phyloP scores from a whole-genome alignment of 805 yeast genomes.

The Limtongozyma cylindracea region DNA sequence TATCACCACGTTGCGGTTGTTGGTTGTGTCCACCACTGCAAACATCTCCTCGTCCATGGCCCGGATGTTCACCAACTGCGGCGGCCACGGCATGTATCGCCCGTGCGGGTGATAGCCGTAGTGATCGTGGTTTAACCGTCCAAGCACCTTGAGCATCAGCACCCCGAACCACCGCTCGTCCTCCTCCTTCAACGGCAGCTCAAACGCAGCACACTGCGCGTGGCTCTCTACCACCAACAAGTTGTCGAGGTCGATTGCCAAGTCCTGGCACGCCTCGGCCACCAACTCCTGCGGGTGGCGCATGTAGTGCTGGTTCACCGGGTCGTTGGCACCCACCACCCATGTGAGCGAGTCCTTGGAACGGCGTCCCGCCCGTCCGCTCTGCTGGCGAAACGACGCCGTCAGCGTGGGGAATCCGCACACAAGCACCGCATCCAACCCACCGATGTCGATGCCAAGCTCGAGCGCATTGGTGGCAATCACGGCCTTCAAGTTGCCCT shows the following conservation, averaged over 20 bases:
- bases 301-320: constrained; percentile 15
- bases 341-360: no score
- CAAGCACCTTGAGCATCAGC: no score
- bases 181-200: constrained; percentile 31
- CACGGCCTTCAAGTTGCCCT: constrained; percentile 63
- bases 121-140: no score
- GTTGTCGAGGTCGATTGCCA: no score
- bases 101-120: constrained; percentile 11
- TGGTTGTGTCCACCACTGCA: constrained; percentile 80
- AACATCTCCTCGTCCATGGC: constrained; percentile 62
- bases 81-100: constrained; percentile 60
- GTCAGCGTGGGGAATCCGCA: constrained; percentile 84
- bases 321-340: constrained; percentile 35
- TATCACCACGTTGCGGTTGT: constrained; percentile 47
- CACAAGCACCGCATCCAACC: constrained; percentile 71
- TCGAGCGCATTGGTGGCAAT: constrained; percentile 91
- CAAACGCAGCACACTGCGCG: constrained; percentile 87
- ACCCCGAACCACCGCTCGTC: constrained; percentile 36
- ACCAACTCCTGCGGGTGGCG: no score
- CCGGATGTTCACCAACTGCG: constrained; percentile 49
- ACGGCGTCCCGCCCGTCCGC: constrained; percentile 93
- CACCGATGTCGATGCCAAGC: constrained; percentile 87
- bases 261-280: no score
- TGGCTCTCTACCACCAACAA: constrained; percentile 46
- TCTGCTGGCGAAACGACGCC: constrained; percentile 79